phyloP scores from a whole-genome alignment of 805 yeast genomes.

The Saturnispora mendoncae region DNA sequence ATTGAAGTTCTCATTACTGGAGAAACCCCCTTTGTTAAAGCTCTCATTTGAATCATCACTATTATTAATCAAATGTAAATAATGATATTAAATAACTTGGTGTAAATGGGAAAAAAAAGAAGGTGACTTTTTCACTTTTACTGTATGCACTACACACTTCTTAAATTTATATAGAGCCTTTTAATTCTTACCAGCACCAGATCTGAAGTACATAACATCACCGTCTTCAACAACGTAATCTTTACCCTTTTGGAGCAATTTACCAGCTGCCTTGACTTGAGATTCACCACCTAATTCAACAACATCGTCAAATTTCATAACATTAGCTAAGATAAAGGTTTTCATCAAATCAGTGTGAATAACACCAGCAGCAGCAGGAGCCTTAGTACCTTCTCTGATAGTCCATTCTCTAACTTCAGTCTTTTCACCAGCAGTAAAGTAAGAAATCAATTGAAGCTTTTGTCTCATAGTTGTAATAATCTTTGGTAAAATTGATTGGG shows the following conservation, averaged over 20 bases:
- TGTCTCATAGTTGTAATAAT: conserved; percentile 60
- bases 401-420: conserved; percentile 86
- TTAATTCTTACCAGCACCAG: conserved; percentile 52
- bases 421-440: conserved; percentile 76
- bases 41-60: background rate
- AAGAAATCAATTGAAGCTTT: conserved; percentile 64
- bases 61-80: too few species aligned
- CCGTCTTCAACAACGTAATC: conserved; percentile 77
- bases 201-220: conserved; percentile 67
- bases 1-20: background rate
- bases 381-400: conserved; percentile 61
- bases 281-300: conserved; percentile 43
- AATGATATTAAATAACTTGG: too few species aligned
- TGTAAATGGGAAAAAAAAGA: background rate
- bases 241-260: conserved; percentile 62
- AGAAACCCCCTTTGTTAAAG: background rate
- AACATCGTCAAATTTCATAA: conserved; percentile 59
- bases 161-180: background rate
- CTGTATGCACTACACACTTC: background rate
- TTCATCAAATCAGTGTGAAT: conserved; percentile 80
- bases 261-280: conserved; percentile 47
- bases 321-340: conserved; percentile 73
- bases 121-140: background rate
- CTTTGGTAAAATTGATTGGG: conserved; percentile 47
- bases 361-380: conserved; percentile 86